phyloP scores from a whole-genome alignment of 2,329 filamentous ascomycete species.

The Cordyceps militaris region DNA sequence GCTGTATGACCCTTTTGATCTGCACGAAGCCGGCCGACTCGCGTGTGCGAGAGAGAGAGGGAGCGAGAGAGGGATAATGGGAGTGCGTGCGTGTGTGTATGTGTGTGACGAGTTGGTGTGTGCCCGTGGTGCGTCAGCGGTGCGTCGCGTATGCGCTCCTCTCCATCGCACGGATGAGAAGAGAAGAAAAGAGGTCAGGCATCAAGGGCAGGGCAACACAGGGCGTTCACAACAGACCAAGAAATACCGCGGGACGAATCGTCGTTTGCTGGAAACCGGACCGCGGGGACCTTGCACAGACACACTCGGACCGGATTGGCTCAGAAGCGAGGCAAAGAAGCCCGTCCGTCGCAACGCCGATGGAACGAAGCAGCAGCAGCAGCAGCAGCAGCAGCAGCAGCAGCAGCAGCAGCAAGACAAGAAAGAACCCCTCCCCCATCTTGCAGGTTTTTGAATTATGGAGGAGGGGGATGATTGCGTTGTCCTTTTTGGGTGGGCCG shows the following conservation, averaged over 20 bases:
- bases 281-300: not conserved
- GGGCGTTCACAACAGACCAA: not conserved
- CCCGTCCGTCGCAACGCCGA: too few relatives aligned
- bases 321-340: too few relatives aligned
- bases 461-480: too few relatives aligned
- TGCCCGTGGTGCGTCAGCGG: not conserved
- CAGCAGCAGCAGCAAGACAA: too few relatives aligned
- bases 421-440: too few relatives aligned
- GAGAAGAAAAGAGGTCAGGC: not conserved
- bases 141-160: not conserved
- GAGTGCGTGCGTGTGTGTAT: not conserved
- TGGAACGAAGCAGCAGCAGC: too few relatives aligned
- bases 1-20: slow-evolving; percentile 5
- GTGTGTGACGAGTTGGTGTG: not conserved
- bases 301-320: too few relatives aligned
- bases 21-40: slow-evolving; percentile 3
- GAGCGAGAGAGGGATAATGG: not conserved
- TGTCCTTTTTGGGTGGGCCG: too few relatives aligned
- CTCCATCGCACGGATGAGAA: not conserved
- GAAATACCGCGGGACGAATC: not conserved
- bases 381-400: too few relatives aligned
- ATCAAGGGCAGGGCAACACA: not conserved
- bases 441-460: too few relatives aligned
- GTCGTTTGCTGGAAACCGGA: not conserved
- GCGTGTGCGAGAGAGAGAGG: not conserved